Conservation (phyloP, 371 early-diverging fungal genomes). For the Apophysomyces variabilis region DNA sequence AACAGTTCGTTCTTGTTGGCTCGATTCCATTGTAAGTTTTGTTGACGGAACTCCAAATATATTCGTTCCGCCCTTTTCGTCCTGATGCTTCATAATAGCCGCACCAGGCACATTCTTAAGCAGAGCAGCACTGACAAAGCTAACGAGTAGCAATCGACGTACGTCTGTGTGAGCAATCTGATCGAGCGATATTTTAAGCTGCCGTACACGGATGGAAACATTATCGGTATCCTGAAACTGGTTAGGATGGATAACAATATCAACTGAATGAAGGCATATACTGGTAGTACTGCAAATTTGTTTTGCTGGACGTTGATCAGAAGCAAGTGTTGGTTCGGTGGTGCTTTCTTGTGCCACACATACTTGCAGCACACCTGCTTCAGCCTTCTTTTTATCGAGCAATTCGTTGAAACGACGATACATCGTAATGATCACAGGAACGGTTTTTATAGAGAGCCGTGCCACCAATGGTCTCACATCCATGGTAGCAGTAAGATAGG, state of each 20-base stretch:
- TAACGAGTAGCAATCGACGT: conserved; percentile 32
- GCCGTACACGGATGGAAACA: conserved; percentile 53
- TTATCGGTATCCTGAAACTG: conserved; percentile 78
- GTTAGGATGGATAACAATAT: conserved; percentile 65
- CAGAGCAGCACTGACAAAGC: conserved; percentile 41
- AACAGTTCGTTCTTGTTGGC: conserved; percentile 35
- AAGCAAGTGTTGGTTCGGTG: background rate
- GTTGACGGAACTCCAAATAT: conserved; percentile 68
- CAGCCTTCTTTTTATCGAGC: conserved; percentile 61
- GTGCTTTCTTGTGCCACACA: background rate
- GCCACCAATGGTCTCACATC: conserved; percentile 33
- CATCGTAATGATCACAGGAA: conserved; percentile 69
- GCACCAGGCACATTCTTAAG: conserved; percentile 50
- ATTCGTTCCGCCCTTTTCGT: conserved; percentile 44
- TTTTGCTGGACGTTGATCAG: background rate
- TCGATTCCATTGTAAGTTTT: conserved; percentile 50
- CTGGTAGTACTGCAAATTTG: conserved; percentile 24
- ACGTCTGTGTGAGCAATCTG: conserved; percentile 17
- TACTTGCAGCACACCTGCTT: conserved; percentile 35
- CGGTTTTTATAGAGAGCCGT: conserved; percentile 62
- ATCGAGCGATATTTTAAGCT: conserved; percentile 29
- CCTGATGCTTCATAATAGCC: conserved; percentile 29
- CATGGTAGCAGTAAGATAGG: conserved; percentile 23
- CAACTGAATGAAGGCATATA: conserved; percentile 37
- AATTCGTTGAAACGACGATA: conserved; percentile 51